phyloP scores from a whole-genome alignment of 352 stramenopile genomes.

The Globisporangium recalcitrans region DNA sequence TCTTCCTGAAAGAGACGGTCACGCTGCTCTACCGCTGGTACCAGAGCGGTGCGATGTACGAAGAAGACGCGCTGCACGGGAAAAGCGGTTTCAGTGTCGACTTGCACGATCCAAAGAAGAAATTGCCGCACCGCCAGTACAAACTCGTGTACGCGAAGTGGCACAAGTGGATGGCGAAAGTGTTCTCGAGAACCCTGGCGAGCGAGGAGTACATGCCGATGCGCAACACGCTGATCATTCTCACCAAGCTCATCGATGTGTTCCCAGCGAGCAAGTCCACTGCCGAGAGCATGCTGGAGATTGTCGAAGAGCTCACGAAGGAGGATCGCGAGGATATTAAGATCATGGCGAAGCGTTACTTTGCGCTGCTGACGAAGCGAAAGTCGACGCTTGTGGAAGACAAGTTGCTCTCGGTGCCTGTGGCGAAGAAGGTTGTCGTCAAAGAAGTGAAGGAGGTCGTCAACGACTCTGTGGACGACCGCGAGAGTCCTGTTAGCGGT shows the following conservation, averaged over 20 bases:
- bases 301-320: conserved; percentile 65
- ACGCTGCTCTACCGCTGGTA: conserved; percentile 70
- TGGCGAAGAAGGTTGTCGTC: conserved; percentile 20
- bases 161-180: conserved; percentile 60
- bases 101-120: conserved; percentile 53
- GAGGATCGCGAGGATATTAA: conserved; percentile 87
- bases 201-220: conserved; percentile 82
- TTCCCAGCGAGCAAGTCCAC: conserved; percentile 62
- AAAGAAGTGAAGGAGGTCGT: conserved; percentile 25
- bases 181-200: conserved; percentile 57
- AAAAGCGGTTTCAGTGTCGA: conserved; percentile 75
- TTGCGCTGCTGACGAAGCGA: conserved; percentile 71
- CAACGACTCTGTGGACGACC: conserved; percentile 2
- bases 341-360: conserved; percentile 88
- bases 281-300: conserved; percentile 53
- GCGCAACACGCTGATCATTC: conserved; percentile 77
- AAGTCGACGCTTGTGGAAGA: conserved; percentile 66
- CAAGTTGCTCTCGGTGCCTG: conserved; percentile 30
- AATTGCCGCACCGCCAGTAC: conserved; percentile 65
- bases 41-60: conserved; percentile 69
- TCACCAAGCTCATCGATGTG: conserved; percentile 88
- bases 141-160: conserved; percentile 71
- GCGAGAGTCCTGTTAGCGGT: background rate
- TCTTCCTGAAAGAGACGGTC: conserved; percentile 83
- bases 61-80: conserved; percentile 68